These are phyloP conservation scores for Lonicera japonica DNA, from an alignment of 129 eudicot species.

Conservation along the genomic window DNA sequence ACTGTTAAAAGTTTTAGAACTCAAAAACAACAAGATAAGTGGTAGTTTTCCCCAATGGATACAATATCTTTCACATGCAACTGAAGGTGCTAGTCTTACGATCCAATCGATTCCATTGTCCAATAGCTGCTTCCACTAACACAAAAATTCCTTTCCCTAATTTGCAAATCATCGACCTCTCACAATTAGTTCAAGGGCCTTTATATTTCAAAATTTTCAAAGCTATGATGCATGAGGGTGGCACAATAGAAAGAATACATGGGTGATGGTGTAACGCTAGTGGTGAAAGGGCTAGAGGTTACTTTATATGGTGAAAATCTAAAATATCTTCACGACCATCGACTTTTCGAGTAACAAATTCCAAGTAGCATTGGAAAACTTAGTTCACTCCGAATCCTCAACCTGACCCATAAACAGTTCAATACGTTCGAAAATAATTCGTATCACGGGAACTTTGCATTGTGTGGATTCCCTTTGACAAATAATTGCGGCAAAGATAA, in stretches of 20 bases:
- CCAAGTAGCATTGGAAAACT: slow-evolving; percentile 11
- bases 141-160: slow-evolving; percentile 23
- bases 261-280: slow-evolving; percentile 11
- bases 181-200: slow-evolving; percentile 24
- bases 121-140: slow-evolving; percentile 6
- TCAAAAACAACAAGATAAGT: slow-evolving; percentile 27
- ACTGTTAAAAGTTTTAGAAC: slow-evolving; percentile 29
- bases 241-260: background rate
- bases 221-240: slow-evolving; percentile 11
- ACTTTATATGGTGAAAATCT: slow-evolving; percentile 23
- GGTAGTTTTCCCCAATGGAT: slow-evolving; percentile 28
- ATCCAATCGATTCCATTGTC: slow-evolving; percentile 28
- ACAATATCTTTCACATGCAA: slow-evolving; percentile 24
- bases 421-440: background rate
- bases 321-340: slow-evolving; percentile 20
- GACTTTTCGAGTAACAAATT: slow-evolving; percentile 37
- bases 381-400: slow-evolving; percentile 20
- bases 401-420: slow-evolving; percentile 27
- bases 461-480: slow-evolving; percentile 1
- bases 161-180: slow-evolving; percentile 31
- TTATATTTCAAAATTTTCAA: slow-evolving; percentile 20
- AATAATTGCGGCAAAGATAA: slow-evolving; percentile 1
- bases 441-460: background rate
- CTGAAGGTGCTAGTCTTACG: slow-evolving; percentile 34
- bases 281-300: slow-evolving; percentile 22